Base-by-base conservation (phyloP, 306 rosid genomes). In the Sphenostylis stenocarpa region DNA sequence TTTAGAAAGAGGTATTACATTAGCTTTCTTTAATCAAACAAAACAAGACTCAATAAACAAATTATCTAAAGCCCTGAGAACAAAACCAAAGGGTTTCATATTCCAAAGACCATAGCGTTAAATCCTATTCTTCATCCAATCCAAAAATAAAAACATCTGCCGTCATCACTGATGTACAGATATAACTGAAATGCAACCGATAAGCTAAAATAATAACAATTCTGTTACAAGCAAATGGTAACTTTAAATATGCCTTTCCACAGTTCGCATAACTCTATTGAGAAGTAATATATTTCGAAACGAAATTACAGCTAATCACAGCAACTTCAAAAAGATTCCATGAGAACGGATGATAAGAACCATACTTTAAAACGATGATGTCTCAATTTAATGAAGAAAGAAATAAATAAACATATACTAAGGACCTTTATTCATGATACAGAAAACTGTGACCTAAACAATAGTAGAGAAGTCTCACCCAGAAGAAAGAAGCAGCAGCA, bases 361-460 rank as follows among this genome's bases (percentile, higher is more conserved):
- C 84, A 75, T 53, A 51, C 31, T 84, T 71, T 16, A 34, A 67
- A 52, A 48, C 28, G 68, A 81, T 13, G 76, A 84, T 21, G 75
- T 77, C 81, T 16, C 4, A 36, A 65, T 38, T 63, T 44, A 73
- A 67, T 72, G 49, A 77, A 77, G 57, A 55, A 72, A 78, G 45
- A 76, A 56, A 85, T 64, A 76, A 60, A 79, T 74, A 69, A 75
- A 75, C 65, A 65, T 31, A 82, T 72, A 51, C 72, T 44, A 69
- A 72, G 55, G 44, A 3, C 67, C 76, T 72, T 85, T 85, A 79
- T 82, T 85, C 78, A 80, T 76, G 76, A 33, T 80, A 76, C 82
- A 80, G 15, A 58, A 72, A 39, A 76, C 52, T 68, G 67, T 69
- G 72, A 57, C 52, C 84, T 76, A 79, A 79, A 77, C 67, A 52